Percentiles rank a stretch among this genome's conserved stretches.
These are phyloP conservation scores for Thermochaetoides thermophila DNA, from an alignment of 495 filamentous ascomycete genomes.

Conservation along the genomic window DNA sequence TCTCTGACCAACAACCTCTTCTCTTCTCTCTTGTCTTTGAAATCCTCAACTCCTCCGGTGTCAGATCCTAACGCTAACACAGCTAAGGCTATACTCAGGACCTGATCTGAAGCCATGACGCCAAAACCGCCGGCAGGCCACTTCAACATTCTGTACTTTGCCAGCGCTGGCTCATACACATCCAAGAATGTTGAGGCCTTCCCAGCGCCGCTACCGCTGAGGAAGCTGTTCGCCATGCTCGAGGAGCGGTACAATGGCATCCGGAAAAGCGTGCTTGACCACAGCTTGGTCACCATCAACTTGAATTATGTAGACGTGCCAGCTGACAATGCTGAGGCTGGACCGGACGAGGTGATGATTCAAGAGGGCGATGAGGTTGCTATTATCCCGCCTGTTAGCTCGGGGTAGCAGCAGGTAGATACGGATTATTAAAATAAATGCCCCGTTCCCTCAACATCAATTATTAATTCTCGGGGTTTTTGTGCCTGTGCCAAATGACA, in stretches of 20 bases:
- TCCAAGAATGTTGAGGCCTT: slow-evolving; percentile 54
- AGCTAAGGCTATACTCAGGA: background rate
- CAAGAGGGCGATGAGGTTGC: slow-evolving; percentile 77
- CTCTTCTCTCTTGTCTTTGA: background rate
- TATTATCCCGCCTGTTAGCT: slow-evolving; percentile 94
- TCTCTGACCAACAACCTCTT: slow-evolving; percentile 35
- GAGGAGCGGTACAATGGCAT: slow-evolving; percentile 76
- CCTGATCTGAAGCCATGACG: slow-evolving; percentile 14
- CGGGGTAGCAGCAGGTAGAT: slow-evolving; percentile 29
- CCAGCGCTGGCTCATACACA: slow-evolving; percentile 60
- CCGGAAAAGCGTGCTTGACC: slow-evolving; percentile 49
- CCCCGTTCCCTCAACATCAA: too few relatives aligned
- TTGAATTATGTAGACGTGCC: slow-evolving; percentile 72
- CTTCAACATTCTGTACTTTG: slow-evolving; percentile 83
- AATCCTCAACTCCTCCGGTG: background rate
- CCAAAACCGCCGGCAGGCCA: slow-evolving; percentile 35
- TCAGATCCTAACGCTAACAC: slow-evolving; percentile 9
- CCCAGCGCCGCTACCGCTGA: slow-evolving; percentile 54
- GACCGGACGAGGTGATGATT: slow-evolving; percentile 36
- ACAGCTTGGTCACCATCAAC: slow-evolving; percentile 75
- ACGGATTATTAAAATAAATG: too few relatives aligned
- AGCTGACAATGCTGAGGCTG: slow-evolving; percentile 22
- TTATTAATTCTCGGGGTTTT: too few relatives aligned
- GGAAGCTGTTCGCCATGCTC: slow-evolving; percentile 51
- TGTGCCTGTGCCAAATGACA: too few relatives aligned